Conservation (phyloP, 495 filamentous ascomycete species). For the Daldinia concentrica region DNA sequence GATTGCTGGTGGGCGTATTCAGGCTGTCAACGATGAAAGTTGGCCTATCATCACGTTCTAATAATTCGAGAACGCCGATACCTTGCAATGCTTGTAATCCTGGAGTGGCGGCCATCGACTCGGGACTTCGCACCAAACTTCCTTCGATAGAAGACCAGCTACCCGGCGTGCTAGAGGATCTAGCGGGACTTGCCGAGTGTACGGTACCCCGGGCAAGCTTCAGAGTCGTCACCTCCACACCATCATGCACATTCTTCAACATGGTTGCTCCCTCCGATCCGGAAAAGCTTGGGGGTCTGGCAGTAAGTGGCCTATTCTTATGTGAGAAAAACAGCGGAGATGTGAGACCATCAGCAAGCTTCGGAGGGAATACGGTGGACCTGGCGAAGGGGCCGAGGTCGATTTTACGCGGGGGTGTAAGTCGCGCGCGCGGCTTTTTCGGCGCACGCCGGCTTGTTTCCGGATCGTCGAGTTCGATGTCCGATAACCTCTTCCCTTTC, state of each 20-base stretch:
- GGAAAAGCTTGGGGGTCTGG: conserved; percentile 63
- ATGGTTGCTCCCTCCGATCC: conserved; percentile 65
- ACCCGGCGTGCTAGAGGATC: conserved; percentile 59
- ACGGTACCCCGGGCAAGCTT: conserved; percentile 69
- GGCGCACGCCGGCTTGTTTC: conserved; percentile 26
- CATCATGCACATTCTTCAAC: conserved; percentile 63
- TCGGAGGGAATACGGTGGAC: conserved; percentile 41
- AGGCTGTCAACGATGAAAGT: conserved; percentile 73
- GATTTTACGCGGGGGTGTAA: conserved; percentile 45
- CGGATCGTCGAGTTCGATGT: conserved; percentile 37
- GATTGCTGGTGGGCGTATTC: conserved; percentile 60
- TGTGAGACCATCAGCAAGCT: conserved; percentile 39
- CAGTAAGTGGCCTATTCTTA: conserved; percentile 54
- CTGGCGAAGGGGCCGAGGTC: conserved; percentile 45
- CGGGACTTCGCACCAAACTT: conserved; percentile 53
- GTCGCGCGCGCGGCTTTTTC: conserved; percentile 44
- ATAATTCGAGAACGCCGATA: conserved; percentile 69
- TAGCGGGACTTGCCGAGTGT: conserved; percentile 57
- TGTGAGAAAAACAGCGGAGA: conserved; percentile 70
- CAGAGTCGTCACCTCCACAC: conserved; percentile 67
- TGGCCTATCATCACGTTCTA: conserved; percentile 73
- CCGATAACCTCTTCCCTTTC: conserved; percentile 41
- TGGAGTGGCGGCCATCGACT: conserved; percentile 50
- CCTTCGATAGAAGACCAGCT: conserved; percentile 57
- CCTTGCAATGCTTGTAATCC: conserved; percentile 60